Evolutionary conservation across 805 yeast genomes (phyloP).

Genomic region (Maudiozyma barnettii): DNA sequence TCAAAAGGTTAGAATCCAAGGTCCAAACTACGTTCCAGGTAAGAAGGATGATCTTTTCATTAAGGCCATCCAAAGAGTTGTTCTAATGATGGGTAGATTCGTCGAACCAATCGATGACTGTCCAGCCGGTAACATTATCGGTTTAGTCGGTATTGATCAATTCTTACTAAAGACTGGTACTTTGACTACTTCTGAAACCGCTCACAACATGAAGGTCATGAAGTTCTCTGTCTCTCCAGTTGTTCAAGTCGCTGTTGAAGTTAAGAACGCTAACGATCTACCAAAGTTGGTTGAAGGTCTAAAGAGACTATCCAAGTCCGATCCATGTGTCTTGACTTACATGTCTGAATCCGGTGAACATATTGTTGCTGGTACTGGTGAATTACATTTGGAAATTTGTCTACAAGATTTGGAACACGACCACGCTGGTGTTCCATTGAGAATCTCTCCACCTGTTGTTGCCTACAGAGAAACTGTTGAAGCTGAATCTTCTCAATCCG

Average conservation of each 20-base stretch:
- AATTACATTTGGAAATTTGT: constrained; percentile 98
- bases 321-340: constrained; percentile 89
- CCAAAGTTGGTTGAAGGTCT: constrained; percentile 99
- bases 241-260: constrained; percentile 99
- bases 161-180: constrained; percentile 99
- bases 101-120: constrained; percentile 98
- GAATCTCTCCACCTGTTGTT: constrained; percentile 95
- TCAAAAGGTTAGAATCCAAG: constrained; percentile 98
- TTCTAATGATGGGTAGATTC: constrained; percentile 98
- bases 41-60: constrained; percentile 95
- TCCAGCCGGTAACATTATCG: constrained; percentile 99
- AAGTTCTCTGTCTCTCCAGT: constrained; percentile 99
- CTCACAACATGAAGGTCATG: constrained; percentile 99
- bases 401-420: constrained; percentile 91
- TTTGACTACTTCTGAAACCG: constrained; percentile 88
- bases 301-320: constrained; percentile 98
- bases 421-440: constrained; percentile 99
- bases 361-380: constrained; percentile 99
- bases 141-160: constrained; percentile 99
- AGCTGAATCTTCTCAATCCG: constrained; percentile 87
- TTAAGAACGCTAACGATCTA: constrained; percentile 97
- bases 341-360: constrained; percentile 97
- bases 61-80: constrained; percentile 98
- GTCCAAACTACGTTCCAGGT: constrained; percentile 99
- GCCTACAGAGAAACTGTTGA: constrained; percentile 98